phyloP scores from a whole-genome alignment of 2,329 filamentous ascomycete genomes.

The Xylariaceae sp. region DNA sequence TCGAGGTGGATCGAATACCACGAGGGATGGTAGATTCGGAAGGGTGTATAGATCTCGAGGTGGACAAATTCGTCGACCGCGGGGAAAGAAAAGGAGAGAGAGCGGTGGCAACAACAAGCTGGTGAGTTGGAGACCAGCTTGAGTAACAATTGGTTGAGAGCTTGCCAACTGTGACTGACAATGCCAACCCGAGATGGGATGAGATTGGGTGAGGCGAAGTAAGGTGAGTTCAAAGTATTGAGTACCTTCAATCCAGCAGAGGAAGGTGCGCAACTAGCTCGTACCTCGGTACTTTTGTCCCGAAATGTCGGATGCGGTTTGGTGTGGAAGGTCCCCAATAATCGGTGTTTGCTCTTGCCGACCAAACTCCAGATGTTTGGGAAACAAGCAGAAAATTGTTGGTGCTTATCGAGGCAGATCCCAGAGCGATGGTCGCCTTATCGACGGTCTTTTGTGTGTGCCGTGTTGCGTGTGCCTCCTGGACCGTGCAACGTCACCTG shows the following conservation, averaged over 20 bases:
- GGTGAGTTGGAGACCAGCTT: background rate
- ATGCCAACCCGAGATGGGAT: background rate
- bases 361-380: background rate
- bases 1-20: constrained; percentile 6
- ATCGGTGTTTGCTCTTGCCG: constrained; percentile 3
- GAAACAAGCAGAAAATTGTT: background rate
- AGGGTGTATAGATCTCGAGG: constrained; percentile 23
- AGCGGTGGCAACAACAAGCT: constrained; percentile 10
- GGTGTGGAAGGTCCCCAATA: background rate
- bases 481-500: constrained; percentile 9
- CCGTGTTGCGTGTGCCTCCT: background rate
- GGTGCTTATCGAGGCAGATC: background rate
- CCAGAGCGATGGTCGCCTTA: constrained; percentile 4
- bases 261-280: background rate
- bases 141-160: background rate
- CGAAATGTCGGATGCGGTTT: background rate
- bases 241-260: too few species aligned
- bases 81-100: constrained; percentile 14
- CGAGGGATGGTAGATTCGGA: constrained; percentile 6
- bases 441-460: constrained; percentile 1
- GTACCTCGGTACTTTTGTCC: background rate
- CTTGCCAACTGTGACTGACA: background rate
- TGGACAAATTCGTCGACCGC: constrained; percentile 21
- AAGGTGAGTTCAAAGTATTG: background rate
- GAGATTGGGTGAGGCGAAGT: background rate